Conservation (phyloP, 2,329 filamentous ascomycete genomes). For the Xylaria sp. region DNA sequence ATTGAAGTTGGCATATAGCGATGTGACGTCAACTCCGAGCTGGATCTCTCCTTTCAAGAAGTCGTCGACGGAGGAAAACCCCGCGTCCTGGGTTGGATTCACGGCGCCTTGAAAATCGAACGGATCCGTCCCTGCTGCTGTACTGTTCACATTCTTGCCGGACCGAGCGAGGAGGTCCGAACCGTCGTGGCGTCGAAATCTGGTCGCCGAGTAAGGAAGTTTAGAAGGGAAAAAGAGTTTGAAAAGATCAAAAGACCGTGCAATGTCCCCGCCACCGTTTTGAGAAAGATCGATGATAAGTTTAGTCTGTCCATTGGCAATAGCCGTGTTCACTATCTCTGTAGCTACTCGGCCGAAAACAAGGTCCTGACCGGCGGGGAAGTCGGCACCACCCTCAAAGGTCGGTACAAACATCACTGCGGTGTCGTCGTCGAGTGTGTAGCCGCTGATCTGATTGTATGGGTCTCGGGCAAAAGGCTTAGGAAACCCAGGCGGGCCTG, state of each 20-base stretch:
- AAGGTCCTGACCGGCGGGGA: conserved; percentile 4
- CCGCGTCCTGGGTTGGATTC: background rate
- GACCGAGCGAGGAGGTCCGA: conserved; percentile 2
- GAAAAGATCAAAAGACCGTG: conserved; percentile 13
- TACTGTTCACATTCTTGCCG: background rate
- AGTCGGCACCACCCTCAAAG: background rate
- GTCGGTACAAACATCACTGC: conserved; percentile 17
- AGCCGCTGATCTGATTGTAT: conserved; percentile 17
- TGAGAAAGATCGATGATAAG: conserved; percentile 14
- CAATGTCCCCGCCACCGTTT: conserved; percentile 8
- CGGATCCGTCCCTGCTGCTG: background rate
- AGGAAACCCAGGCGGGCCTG: background rate
- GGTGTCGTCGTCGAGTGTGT: conserved; percentile 9
- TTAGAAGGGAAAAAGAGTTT: conserved; percentile 19
- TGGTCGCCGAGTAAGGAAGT: conserved; percentile 8
- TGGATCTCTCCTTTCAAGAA: conserved; percentile 7
- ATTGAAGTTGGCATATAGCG: conserved; percentile 15
- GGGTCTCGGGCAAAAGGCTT: conserved; percentile 6
- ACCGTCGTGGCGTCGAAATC: conserved; percentile 13
- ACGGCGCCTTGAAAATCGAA: conserved; percentile 1
- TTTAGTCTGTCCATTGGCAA: conserved; percentile 1
- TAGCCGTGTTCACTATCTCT: conserved; percentile 9
- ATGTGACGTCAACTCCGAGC: conserved; percentile 10
- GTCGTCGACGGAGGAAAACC: conserved; percentile 3
- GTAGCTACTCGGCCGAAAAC: conserved; percentile 5